Evolutionary conservation across 2,329 filamentous ascomycete species (phyloP), one percentile per base, ranked within the genome.

Genomic region (Diaporthe eres): DNA sequence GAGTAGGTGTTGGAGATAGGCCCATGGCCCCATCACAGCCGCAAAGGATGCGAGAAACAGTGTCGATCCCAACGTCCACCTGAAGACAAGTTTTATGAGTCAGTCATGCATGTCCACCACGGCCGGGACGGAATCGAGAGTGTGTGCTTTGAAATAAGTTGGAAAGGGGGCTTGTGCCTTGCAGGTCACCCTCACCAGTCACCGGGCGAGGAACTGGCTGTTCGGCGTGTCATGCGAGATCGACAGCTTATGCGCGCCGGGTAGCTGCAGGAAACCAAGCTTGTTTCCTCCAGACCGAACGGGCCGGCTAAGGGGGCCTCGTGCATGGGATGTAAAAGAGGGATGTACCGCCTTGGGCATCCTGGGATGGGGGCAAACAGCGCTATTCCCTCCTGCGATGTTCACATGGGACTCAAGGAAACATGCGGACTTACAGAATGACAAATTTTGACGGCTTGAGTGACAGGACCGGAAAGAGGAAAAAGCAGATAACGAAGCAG

Each of bases 1-100:
- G 74, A 95, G 86, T 78, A 98, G 90, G 86, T 99, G 97, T 81
- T 92, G 92, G 77, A 92, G 84, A 84, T 98, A 99, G 80, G 92
- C 89, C 86, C 92, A 89, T 49, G 95, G 96, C 74, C 97, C 97
- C 94, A 98, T 98, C 86, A 98, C 91, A 79, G 96, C 95, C 37
- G 95, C 95, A 90, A 97, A 99, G 80, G 96, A 98, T 80, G 92
- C 91, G 81, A 98, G 90, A 88, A 98, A 98, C 79, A 99, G 90
- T 67, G 94, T 83, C 67, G 96, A 98, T 74, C 96, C 97, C 83
- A 98, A 92, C 68, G 96, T 95, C 97, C 97, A 99, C 88, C 97
- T 98, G 85, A 37, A 76, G 74, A 77, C 58, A 63, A 70, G 68
- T 78, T 78, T 72, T 76, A 42, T 61, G 60, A 47, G 53, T 76